Evolutionary conservation across 2,329 filamentous ascomycete genomes (phyloP).

Genomic region (Escovopsis sp.): DNA sequence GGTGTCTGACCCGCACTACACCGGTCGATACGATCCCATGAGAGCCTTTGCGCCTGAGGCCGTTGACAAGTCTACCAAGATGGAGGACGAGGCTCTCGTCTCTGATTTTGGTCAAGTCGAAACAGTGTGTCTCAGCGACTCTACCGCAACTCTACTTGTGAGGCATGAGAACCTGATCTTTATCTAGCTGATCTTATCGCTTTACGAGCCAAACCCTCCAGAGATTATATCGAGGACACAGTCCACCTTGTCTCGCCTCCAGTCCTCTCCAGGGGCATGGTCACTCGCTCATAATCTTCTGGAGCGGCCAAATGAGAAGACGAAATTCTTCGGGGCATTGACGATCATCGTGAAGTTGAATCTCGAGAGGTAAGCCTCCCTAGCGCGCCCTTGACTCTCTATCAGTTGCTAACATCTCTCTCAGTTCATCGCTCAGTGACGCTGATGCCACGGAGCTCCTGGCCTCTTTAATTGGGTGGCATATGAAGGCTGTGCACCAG

Average conservation of each 20-base stretch:
- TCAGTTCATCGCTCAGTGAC: conserved; percentile 34
- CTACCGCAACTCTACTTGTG: not conserved
- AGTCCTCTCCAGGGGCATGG: conserved; percentile 73
- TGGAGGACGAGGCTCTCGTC: conserved; percentile 8
- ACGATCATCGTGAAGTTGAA: conserved; percentile 93
- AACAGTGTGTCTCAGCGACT: conserved; percentile 9
- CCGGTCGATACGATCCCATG: not conserved
- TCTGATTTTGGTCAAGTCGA: conserved; percentile 12
- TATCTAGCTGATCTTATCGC: conserved; percentile 30
- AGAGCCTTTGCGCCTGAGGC: not conserved
- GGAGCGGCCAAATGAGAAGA: conserved; percentile 50
- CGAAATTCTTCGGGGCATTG: conserved; percentile 83
- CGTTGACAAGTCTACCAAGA: conserved; percentile 3
- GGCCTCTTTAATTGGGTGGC: conserved; percentile 45
- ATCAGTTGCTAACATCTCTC: not conserved
- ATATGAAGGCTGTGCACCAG: conserved; percentile 36
- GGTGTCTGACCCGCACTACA: not conserved
- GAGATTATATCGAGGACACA: conserved; percentile 40
- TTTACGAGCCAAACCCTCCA: conserved; percentile 37
- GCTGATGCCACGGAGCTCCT: conserved; percentile 44
- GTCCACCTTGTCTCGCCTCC: conserved; percentile 60
- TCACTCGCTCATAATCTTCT: conserved; percentile 66
- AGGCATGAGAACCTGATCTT: conserved; percentile 6
- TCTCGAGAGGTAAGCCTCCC: conserved; percentile 63
- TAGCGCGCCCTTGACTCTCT: not conserved